phyloP scores from a whole-genome alignment of 805 yeast genomes.

The Aciculoconidium aculeatum region DNA sequence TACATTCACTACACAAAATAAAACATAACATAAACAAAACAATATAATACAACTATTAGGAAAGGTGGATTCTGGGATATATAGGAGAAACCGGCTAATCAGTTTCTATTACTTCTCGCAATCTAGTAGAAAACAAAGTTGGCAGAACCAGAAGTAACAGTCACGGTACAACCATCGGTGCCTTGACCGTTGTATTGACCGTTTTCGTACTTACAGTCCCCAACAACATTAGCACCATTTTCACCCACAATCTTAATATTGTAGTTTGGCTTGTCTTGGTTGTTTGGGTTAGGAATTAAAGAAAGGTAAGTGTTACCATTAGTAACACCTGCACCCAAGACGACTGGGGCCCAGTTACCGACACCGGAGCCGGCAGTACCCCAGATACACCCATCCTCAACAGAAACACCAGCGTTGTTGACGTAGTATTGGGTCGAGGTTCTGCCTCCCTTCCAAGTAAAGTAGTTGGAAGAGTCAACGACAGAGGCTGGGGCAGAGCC shows the following conservation, averaged over 20 bases:
- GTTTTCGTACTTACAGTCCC: constrained; percentile 37
- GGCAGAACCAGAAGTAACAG: constrained; percentile 55
- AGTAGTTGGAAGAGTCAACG: constrained; percentile 56
- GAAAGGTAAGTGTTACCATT: constrained; percentile 61
- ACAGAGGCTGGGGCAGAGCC: constrained; percentile 47
- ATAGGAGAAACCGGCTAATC: no score
- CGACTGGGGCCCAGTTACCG: constrained; percentile 80
- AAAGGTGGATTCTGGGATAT: no score
- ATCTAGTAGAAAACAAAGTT: constrained; percentile 49
- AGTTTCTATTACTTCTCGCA: constrained; percentile 1
- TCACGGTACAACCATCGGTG: constrained; percentile 76
- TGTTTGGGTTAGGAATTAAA: constrained; percentile 75
- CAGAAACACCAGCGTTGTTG: constrained; percentile 69
- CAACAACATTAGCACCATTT: constrained; percentile 32
- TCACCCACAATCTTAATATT: constrained; percentile 40
- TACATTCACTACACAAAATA: no score
- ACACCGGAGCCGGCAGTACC: constrained; percentile 51
- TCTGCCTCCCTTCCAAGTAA: constrained; percentile 53
- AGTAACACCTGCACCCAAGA: constrained; percentile 69
- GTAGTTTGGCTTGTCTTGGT: constrained; percentile 38
- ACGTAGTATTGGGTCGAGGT: constrained; percentile 74
- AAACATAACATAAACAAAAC: no score
- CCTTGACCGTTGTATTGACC: constrained; percentile 47
- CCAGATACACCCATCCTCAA: constrained; percentile 69
- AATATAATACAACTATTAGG: not conserved